phyloP scores from a whole-genome alignment of 129 eudicot genomes.

The Solidago caesia region DNA sequence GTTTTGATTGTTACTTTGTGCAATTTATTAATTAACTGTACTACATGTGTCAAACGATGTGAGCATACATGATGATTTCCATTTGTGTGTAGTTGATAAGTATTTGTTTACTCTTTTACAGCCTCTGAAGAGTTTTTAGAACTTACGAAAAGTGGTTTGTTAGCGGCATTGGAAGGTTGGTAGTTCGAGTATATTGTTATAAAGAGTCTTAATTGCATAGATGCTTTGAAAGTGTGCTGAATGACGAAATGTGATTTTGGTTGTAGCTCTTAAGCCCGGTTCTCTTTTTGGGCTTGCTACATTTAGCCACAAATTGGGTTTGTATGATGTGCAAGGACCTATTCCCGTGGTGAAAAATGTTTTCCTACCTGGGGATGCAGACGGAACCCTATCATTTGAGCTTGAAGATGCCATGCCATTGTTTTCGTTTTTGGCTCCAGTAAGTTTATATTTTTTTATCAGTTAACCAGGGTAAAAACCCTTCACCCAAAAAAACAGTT shows the following conservation, averaged over 20 bases:
- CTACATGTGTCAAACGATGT: no score
- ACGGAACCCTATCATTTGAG: slow-evolving; percentile 59
- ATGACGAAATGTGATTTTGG: slow-evolving; percentile 11
- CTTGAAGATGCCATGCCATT: slow-evolving; percentile 98
- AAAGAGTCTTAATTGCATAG: slow-evolving; percentile 6
- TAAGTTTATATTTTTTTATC: slow-evolving; percentile 32
- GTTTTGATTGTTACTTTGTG: slow-evolving; percentile 27
- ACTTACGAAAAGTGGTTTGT: slow-evolving; percentile 92
- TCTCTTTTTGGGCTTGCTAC: slow-evolving; percentile 97
- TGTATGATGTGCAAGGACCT: slow-evolving; percentile 98
- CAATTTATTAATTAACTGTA: not conserved
- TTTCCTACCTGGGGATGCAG: slow-evolving; percentile 69
- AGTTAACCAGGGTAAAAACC: no score
- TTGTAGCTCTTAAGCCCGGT: slow-evolving; percentile 89
- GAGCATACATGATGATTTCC: slow-evolving; percentile 14
- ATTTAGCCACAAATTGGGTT: slow-evolving; percentile 93
- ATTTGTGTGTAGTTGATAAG: not conserved
- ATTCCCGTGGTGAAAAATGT: slow-evolving; percentile 95
- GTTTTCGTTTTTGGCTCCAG: slow-evolving; percentile 95
- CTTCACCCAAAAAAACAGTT: slow-evolving; percentile 14
- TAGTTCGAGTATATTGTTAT: slow-evolving; percentile 13
- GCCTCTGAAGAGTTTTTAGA: slow-evolving; percentile 98
- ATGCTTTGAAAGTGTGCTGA: not conserved
- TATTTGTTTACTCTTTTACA: slow-evolving; percentile 31
- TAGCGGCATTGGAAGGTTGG: slow-evolving; percentile 97